A percentile compares a stretch with the other conserved stretches of the same genome.
Conservation (phyloP, 305 asterid genomes). For the Fraxinus nigra region DNA sequence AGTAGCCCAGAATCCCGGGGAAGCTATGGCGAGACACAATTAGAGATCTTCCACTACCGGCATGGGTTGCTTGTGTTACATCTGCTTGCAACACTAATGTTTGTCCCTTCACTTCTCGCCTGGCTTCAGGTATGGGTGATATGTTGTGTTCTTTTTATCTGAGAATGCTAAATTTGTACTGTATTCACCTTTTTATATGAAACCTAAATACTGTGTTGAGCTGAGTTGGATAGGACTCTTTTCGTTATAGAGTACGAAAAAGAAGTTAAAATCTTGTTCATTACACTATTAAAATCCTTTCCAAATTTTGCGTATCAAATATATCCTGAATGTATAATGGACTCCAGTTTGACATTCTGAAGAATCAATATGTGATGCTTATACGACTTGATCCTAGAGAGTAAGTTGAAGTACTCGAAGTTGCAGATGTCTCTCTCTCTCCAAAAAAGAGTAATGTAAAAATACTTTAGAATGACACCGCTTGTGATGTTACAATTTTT, state of each 20-base stretch:
- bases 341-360: background rate
- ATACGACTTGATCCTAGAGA: background rate
- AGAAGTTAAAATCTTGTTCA: background rate
- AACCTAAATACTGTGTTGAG: background rate
- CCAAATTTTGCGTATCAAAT: background rate
- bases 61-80: constrained; percentile 85
- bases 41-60: constrained; percentile 84
- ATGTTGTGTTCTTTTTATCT: background rate
- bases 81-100: constrained; percentile 75
- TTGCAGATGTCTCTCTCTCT: background rate
- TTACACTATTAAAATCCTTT: background rate
- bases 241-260: background rate
- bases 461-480: background rate
- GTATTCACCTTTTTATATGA: background rate
- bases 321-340: background rate
- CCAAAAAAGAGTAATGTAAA: background rate
- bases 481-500: background rate
- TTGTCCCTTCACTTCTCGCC: constrained; percentile 82
- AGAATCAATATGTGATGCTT: background rate
- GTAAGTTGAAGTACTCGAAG: background rate
- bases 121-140: constrained; percentile 79
- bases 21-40: constrained; percentile 72
- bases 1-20: constrained; percentile 59
- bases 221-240: background rate
- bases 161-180: background rate